These are phyloP conservation scores for Chenopodium suecicum DNA, from an alignment of 148 eudicot genomes.

Conservation along the genomic window DNA sequence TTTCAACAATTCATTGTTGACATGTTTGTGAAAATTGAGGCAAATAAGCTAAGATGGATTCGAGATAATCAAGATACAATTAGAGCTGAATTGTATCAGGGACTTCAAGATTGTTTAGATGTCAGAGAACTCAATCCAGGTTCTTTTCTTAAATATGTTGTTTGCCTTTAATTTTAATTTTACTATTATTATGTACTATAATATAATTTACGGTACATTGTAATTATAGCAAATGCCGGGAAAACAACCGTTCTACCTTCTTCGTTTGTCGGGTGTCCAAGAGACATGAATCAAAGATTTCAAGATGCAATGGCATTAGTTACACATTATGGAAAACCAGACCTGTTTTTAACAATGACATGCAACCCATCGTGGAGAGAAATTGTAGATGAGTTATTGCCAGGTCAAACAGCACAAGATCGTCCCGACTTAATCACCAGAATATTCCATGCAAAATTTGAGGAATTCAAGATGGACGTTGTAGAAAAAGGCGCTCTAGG, in stretches of 20 bases:
- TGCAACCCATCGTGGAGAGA: neutral
- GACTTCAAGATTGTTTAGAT: neutral
- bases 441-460: slow-evolving; percentile 10
- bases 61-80: neutral
- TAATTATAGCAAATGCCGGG: neutral
- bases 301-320: no score
- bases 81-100: slow-evolving; percentile 1
- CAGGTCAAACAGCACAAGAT: neutral
- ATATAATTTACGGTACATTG: no score
- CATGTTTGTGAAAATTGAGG: neutral
- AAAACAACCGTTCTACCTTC: neutral
- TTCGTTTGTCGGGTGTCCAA: neutral
- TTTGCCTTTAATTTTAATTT: no score
- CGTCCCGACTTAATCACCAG: neutral
- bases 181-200: no score
- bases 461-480: neutral
- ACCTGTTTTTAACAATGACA: no score
- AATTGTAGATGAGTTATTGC: neutral
- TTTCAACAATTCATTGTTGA: neutral
- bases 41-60: slow-evolving; percentile 5
- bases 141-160: no score
- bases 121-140: no score
- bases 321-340: no score
- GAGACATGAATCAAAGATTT: no score
- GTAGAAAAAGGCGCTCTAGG: neutral